Percentiles rank a stretch among this genome's conserved stretches.
These are phyloP conservation scores for Paralagenidium karlingii DNA, from an alignment of 352 stramenopile genomes.

Conservation along the genomic window DNA sequence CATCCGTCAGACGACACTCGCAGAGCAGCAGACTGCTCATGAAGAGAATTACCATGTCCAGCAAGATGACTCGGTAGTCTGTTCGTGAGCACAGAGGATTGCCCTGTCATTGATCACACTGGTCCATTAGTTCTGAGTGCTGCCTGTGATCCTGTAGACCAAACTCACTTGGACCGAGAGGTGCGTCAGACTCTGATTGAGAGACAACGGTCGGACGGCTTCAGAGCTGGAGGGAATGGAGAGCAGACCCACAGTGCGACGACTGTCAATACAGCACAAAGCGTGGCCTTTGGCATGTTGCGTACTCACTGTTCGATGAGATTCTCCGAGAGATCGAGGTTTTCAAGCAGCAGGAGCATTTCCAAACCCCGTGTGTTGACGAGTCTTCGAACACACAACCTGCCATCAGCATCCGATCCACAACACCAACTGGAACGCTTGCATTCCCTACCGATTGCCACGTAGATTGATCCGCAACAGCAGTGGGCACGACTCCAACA, in stretches of 20 bases:
- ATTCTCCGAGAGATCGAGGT: conserved; percentile 59
- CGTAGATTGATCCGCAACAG: conserved; percentile 51
- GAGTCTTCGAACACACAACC: conserved; percentile 13
- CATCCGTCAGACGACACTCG: too few species aligned
- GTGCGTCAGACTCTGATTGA: conserved; percentile 61
- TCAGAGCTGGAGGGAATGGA: conserved; percentile 21
- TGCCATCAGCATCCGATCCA: neutral
- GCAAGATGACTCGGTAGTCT: conserved; percentile 49
- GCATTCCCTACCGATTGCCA: conserved; percentile 49
- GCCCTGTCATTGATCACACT: conserved; percentile 6
- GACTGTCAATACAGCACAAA: too few species aligned
- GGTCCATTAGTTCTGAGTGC: neutral
- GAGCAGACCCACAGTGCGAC: too few species aligned
- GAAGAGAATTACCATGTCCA: too few species aligned
- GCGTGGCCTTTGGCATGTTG: neutral
- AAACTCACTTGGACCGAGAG: conserved; percentile 20
- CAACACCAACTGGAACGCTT: neutral
- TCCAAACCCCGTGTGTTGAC: conserved; percentile 55
- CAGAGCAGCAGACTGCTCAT: too few species aligned
- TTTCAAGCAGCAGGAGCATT: conserved; percentile 38
- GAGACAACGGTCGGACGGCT: conserved; percentile 36
- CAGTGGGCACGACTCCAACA: conserved; percentile 48
- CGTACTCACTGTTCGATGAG: conserved; percentile 53
- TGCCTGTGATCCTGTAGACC: too few species aligned
- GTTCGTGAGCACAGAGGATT: conserved; percentile 50